These are phyloP conservation scores for Magnaporthales sp. DNA, from an alignment of 2,329 filamentous ascomycete genomes.

Conservation along the genomic window DNA sequence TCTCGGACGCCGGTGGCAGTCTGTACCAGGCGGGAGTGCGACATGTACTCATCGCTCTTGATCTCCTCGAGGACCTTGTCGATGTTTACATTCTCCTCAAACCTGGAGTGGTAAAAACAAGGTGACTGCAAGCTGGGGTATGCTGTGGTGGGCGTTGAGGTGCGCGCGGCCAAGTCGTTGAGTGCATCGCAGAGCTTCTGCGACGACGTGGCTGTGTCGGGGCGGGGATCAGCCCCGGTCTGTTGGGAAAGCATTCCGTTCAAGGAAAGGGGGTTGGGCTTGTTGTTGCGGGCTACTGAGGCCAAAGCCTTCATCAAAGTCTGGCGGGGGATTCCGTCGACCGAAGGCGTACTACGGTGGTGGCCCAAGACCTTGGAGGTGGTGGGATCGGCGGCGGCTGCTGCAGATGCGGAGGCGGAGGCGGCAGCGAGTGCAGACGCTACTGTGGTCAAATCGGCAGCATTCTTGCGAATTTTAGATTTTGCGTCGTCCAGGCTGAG, in stretches of 20 bases:
- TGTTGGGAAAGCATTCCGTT: slow-evolving; percentile 48
- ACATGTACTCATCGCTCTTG: slow-evolving; percentile 78
- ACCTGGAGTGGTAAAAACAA: slow-evolving; percentile 96
- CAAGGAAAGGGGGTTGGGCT: slow-evolving; percentile 55
- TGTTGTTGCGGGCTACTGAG: slow-evolving; percentile 52
- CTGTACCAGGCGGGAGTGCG: slow-evolving; percentile 87
- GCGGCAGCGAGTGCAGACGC: slow-evolving; percentile 13
- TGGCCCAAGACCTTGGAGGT: slow-evolving; percentile 22
- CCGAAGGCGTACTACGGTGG: slow-evolving; percentile 44
- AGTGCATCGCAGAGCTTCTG: slow-evolving; percentile 57
- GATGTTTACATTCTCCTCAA: slow-evolving; percentile 92
- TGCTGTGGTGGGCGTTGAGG: slow-evolving; percentile 34
- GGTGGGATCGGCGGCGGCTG: slow-evolving; percentile 5
- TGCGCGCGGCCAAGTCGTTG: slow-evolving; percentile 38
- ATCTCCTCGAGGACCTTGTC: slow-evolving; percentile 94
- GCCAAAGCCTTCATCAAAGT: slow-evolving; percentile 77
- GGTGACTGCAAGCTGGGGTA: slow-evolving; percentile 75
- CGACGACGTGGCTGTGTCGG: slow-evolving; percentile 37
- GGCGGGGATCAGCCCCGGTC: slow-evolving; percentile 21
- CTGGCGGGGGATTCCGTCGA: slow-evolving; percentile 64
- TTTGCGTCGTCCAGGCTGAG: slow-evolving; percentile 9
- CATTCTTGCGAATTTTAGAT: slow-evolving; percentile 11
- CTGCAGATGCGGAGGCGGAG: neutral
- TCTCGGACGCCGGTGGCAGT: slow-evolving; percentile 92
- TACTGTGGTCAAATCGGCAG: slow-evolving; percentile 11